Evolutionary conservation across 176 grass and related monocot species (phyloP).

Genomic region (Saccharum spontaneum): DNA sequence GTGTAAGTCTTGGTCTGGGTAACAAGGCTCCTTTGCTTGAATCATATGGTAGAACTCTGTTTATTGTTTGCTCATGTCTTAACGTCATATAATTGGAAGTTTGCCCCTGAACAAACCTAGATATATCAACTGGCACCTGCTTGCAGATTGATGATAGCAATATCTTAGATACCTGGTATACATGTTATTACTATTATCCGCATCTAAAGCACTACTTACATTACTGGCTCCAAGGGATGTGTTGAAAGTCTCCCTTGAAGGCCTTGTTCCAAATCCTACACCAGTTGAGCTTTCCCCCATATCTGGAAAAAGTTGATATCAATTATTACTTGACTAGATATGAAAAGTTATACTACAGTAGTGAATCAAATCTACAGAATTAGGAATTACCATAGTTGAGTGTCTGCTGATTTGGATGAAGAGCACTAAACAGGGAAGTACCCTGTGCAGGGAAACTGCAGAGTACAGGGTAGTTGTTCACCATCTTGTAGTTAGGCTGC

Average conservation of each 20-base stretch:
- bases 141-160: conserved; percentile 10
- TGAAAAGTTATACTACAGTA: neutral
- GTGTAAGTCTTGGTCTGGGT: conserved; percentile 24
- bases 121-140: conserved; percentile 31
- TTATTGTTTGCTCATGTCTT: conserved; percentile 10
- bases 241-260: conserved; percentile 21
- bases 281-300: neutral
- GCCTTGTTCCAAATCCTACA: conserved; percentile 8
- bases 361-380: neutral
- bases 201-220: conserved; percentile 33
- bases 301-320: conserved; percentile 26
- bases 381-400: conserved; percentile 34
- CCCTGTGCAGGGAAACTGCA: conserved; percentile 11
- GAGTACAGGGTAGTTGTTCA: conserved; percentile 40
- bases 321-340: neutral
- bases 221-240: conserved; percentile 15
- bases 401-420: conserved; percentile 27
- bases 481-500: conserved; percentile 46
- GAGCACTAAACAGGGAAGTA: conserved; percentile 12
- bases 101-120: conserved; percentile 29
- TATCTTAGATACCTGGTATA: conserved; percentile 19
- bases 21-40: conserved; percentile 27
- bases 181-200: neutral
- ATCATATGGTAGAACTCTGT: conserved; percentile 12
- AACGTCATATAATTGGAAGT: conserved; percentile 23